Conservation (phyloP, 345 rosid genomes). For the Conringia planisiliqua region DNA sequence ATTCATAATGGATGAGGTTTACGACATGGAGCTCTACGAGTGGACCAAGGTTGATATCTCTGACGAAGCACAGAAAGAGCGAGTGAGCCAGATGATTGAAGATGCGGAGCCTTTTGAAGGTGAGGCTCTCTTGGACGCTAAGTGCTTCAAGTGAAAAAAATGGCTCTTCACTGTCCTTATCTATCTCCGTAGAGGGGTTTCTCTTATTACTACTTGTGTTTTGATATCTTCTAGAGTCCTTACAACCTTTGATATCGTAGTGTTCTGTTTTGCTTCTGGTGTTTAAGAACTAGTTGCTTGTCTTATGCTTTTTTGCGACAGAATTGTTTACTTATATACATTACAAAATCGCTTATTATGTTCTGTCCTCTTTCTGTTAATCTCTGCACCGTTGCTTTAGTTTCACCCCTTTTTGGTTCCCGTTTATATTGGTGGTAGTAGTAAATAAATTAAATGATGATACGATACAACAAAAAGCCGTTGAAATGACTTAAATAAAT, state of each 20-base stretch:
- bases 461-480: not conserved
- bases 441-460: not conserved
- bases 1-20: conserved; percentile 70
- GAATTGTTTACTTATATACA: not conserved
- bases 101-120: conserved; percentile 87
- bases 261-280: conserved; percentile 9
- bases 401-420: too few relatives aligned
- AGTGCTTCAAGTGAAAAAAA: conserved; percentile 73
- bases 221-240: conserved; percentile 13
- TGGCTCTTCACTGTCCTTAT: not conserved
- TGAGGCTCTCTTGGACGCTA: conserved; percentile 85
- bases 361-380: too few relatives aligned
- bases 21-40: conserved; percentile 89
- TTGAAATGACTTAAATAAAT: not conserved
- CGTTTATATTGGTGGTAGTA: too few relatives aligned
- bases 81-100: conserved; percentile 86
- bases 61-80: conserved; percentile 80
- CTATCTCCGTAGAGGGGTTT: too few relatives aligned
- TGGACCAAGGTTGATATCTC: conserved; percentile 78
- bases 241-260: conserved; percentile 18
- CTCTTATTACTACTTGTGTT: conserved; percentile 23
- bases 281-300: conserved; percentile 14
- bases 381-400: too few relatives aligned
- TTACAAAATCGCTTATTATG: too few relatives aligned
- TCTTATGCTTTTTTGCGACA: not conserved